A percentile compares a stretch with the other conserved stretches of the same genome.
phyloP scores from a whole-genome alignment of 208 protist species.

The Trichomonas vaginalis region DNA sequence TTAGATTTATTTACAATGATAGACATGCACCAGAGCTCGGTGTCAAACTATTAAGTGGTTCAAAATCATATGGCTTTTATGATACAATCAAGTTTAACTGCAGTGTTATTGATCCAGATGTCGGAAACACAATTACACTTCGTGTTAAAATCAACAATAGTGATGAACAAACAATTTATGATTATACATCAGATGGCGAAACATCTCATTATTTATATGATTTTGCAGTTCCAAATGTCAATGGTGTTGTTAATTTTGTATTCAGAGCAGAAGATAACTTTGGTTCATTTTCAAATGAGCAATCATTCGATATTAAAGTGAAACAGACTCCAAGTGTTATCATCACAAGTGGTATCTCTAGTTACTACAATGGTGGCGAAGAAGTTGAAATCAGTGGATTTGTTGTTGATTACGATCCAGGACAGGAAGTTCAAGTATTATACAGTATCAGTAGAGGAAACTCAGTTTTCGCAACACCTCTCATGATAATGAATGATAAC shows the following conservation, averaged over 20 bases:
- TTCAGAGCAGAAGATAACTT: background rate
- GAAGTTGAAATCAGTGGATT: background rate
- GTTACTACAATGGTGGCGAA: background rate
- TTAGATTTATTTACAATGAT: background rate
- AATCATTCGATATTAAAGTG: background rate
- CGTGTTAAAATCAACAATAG: background rate
- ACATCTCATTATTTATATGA: background rate
- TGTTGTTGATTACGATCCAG: background rate
- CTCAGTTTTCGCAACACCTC: background rate
- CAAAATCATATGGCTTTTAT: background rate
- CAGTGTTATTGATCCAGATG: background rate
- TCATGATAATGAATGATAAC: background rate
- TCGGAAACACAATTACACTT: background rate
- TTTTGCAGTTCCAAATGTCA: background rate
- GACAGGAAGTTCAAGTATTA: background rate
- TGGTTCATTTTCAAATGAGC: background rate
- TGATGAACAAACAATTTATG: background rate
- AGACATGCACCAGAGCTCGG: background rate
- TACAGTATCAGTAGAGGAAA: background rate
- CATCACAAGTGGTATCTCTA: background rate
- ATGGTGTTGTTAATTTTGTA: background rate
- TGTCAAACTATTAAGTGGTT: background rate
- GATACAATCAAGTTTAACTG: background rate
- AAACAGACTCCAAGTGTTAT: background rate
- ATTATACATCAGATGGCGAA: background rate